These are phyloP conservation scores for Coemansia sp. DNA, from an alignment of 192 early-diverging fungal species.

Conservation along the genomic window DNA sequence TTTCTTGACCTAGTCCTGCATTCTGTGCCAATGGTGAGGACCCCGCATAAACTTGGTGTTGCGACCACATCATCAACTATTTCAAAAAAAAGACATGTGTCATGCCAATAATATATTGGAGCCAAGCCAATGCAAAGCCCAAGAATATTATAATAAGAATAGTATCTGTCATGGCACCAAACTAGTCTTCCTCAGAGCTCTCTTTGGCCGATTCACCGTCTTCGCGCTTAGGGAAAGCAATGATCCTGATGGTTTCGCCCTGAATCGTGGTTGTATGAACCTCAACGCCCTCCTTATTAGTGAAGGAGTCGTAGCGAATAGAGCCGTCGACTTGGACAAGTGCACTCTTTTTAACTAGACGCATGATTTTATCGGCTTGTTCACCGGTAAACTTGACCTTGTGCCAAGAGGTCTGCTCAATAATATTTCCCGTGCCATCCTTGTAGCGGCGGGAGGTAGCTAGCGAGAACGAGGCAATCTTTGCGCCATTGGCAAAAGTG, in stretches of 20 bases:
- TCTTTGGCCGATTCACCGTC: slow-evolving; percentile 11
- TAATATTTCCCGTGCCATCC: slow-evolving; percentile 65
- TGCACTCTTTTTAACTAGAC: slow-evolving; percentile 62
- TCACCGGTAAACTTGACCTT: slow-evolving; percentile 53
- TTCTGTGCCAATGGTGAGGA: too few species aligned
- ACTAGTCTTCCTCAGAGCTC: slow-evolving; percentile 7
- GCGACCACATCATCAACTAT: too few species aligned
- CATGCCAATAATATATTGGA: background rate
- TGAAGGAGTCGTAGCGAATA: slow-evolving; percentile 64
- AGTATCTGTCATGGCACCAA: background rate
- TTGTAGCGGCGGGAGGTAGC: slow-evolving; percentile 65
- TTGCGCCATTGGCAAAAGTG: slow-evolving; percentile 50
- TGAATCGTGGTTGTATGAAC: slow-evolving; percentile 51
- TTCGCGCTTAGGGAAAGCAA: slow-evolving; percentile 41
- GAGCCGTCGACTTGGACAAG: slow-evolving; percentile 66
- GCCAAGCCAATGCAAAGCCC: too few species aligned
- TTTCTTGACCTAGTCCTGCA: too few species aligned
- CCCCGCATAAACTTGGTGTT: too few species aligned
- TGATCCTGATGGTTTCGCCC: slow-evolving; percentile 27
- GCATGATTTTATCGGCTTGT: slow-evolving; percentile 20
- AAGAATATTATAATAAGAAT: background rate
- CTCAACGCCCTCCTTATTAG: slow-evolving; percentile 64
- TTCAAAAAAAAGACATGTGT: too few species aligned
- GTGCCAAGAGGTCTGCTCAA: slow-evolving; percentile 74
- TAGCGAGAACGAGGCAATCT: slow-evolving; percentile 61